Evolutionary conservation across 1,284 basidiomycete species (phyloP), one percentile per base, ranked within the genome.

Genomic region (Naganishia sp.): DNA sequence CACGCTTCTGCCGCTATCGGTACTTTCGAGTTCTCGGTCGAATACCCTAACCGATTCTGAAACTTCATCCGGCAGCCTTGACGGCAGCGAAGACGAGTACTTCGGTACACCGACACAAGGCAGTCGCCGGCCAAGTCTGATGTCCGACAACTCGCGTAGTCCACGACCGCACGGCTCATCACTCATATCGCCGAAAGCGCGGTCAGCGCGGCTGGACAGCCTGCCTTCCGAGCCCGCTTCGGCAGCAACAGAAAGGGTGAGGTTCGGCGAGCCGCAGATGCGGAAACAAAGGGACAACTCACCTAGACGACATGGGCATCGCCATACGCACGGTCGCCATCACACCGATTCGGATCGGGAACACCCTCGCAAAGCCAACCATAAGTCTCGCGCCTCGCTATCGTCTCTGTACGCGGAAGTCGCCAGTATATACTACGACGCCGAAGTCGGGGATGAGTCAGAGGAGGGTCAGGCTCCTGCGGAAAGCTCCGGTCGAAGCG

Each of bases 401-500:
- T 61, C 68, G 3, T 66, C 65, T 9, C n/a, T 69, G 18, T 66
- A 66, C 46, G 53, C 58, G 21, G 68, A 66, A 35, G 68, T 69
- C 21, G 65, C 68, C 5, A 58, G 53, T 23, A 43, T 69, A 11
- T 69, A 69, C 35, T 69, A 63, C 43, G 70, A 52, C 60, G 74
- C 67, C 54, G 72, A 68, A 58, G 70, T 55, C 80, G 74, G 72
- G 7, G 69, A 68, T 17, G 68, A 65, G 13, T 66, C 67, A 23
- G 72, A 72, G 21, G 49, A 54, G 51, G 67, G 56, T 39, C 35
- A 39, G 47, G 10, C 21, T 3, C 7, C n/a, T 23, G 35, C 35
- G 2, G 35, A 39, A 39, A 39, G 35, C 35, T 39, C 35, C 7
- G 35, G 35, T 39, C 7, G 35, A 39, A 39, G 35, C 35, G 35